Conservation (phyloP, 768 basidiomycete genomes). For the Agaricus sinodeliciosus region DNA sequence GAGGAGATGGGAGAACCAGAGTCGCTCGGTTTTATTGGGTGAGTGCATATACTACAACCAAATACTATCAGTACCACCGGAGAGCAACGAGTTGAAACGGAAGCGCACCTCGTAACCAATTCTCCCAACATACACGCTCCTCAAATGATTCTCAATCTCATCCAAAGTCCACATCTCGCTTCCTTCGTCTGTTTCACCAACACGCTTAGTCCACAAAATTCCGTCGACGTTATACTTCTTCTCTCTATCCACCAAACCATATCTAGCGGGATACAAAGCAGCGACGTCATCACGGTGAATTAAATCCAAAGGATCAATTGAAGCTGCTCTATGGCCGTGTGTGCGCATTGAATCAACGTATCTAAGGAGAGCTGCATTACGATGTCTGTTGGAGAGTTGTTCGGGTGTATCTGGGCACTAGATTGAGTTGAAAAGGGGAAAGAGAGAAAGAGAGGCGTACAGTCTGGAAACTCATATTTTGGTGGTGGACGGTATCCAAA, state of each 20-base stretch:
- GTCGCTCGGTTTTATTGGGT: constrained; percentile 74
- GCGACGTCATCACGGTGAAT: constrained; percentile 77
- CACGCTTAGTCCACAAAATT: constrained; percentile 67
- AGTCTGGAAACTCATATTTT: constrained; percentile 63
- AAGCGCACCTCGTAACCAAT: constrained; percentile 75
- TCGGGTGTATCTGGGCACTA: constrained; percentile 24
- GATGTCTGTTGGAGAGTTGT: constrained; percentile 62
- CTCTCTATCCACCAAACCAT: constrained; percentile 55
- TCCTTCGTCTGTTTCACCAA: constrained; percentile 24
- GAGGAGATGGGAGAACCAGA: constrained; percentile 85
- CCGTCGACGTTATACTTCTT: constrained; percentile 68
- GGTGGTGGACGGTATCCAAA: constrained; percentile 69
- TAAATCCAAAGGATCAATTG: constrained; percentile 83
- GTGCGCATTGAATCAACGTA: constrained; percentile 87
- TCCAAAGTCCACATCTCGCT: constrained; percentile 56
- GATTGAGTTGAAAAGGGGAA: not conserved
- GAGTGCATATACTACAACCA: constrained; percentile 69
- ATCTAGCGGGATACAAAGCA: constrained; percentile 71
- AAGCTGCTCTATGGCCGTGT: constrained; percentile 79
- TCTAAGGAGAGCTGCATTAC: constrained; percentile 74
- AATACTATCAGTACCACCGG: not conserved
- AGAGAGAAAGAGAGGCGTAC: constrained; percentile 32
- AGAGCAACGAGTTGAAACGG: not conserved
- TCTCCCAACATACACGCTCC: constrained; percentile 70
- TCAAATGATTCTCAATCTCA: constrained; percentile 65